A percentile compares a stretch with the other conserved stretches of the same genome.
phyloP scores from a whole-genome alignment of 1,284 basidiomycete genomes.

The Anthracocystis setariae region DNA sequence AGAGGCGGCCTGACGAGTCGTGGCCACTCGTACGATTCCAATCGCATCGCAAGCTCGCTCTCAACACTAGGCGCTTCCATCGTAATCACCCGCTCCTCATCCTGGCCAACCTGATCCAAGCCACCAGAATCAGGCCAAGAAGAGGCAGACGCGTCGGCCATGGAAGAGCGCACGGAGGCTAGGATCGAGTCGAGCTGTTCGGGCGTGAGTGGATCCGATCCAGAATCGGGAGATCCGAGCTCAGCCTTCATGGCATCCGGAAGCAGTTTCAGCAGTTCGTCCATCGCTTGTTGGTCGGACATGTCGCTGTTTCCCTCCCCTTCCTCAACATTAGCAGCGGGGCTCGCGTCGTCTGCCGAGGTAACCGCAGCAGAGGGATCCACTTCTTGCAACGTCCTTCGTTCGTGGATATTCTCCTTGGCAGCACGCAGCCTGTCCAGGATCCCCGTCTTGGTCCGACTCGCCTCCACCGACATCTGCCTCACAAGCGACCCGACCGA shows the following conservation, averaged over 20 bases:
- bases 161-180: slow-evolving; percentile 23
- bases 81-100: slow-evolving; percentile 8
- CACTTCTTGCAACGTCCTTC: slow-evolving; percentile 34
- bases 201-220: slow-evolving; percentile 11
- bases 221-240: slow-evolving; percentile 1
- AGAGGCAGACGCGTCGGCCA: not conserved
- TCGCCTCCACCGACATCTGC: slow-evolving; percentile 19
- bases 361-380: slow-evolving; percentile 9
- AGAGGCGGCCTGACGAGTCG: slow-evolving; percentile 88
- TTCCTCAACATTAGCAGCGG: not conserved
- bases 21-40: slow-evolving; percentile 75
- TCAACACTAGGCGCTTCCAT: slow-evolving; percentile 1
- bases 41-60: slow-evolving; percentile 46
- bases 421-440: slow-evolving; percentile 51
- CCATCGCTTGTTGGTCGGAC: slow-evolving; percentile 36
- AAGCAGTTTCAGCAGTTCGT: slow-evolving; percentile 42
- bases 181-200: slow-evolving; percentile 43
- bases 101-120: not conserved
- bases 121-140: not conserved
- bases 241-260: slow-evolving; percentile 43
- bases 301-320: slow-evolving; percentile 11
- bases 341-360: not conserved
- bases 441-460: slow-evolving; percentile 45
- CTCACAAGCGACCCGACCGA: slow-evolving; percentile 3
- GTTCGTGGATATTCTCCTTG: slow-evolving; percentile 15